phyloP scores from a whole-genome alignment of 2,329 filamentous ascomycete genomes.

The Neofusicoccum ribis region DNA sequence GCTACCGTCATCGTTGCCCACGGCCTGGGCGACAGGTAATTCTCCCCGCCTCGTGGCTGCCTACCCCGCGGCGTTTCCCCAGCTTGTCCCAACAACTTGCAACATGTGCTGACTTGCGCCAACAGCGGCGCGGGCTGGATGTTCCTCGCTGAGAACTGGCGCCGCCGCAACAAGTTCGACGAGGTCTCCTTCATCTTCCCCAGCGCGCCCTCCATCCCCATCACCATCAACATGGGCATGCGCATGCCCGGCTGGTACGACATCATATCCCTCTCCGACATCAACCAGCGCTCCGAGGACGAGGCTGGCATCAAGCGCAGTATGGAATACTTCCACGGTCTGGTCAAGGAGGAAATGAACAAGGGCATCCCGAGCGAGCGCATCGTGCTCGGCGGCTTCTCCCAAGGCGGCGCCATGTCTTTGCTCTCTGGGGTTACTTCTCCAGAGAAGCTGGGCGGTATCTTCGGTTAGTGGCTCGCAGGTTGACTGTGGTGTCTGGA shows the following conservation, averaged over 20 bases:
- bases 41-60: neutral
- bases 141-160: slow-evolving; percentile 83
- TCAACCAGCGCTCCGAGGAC: slow-evolving; percentile 57
- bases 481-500: neutral
- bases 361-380: slow-evolving; percentile 78
- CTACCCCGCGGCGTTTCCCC: neutral
- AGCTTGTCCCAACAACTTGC: no score
- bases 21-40: slow-evolving; percentile 76
- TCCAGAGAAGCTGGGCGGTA: slow-evolving; percentile 75
- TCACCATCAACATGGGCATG: slow-evolving; percentile 78
- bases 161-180: slow-evolving; percentile 73
- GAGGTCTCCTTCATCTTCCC: slow-evolving; percentile 95
- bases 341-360: slow-evolving; percentile 79
- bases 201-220: slow-evolving; percentile 82
- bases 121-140: slow-evolving; percentile 47
- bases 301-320: slow-evolving; percentile 72
- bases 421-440: slow-evolving; percentile 77
- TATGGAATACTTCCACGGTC: slow-evolving; percentile 71
- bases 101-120: neutral
- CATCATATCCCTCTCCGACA: slow-evolving; percentile 55
- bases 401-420: slow-evolving; percentile 84
- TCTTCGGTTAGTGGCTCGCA: slow-evolving; percentile 56
- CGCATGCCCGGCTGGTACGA: slow-evolving; percentile 88
- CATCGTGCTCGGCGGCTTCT: slow-evolving; percentile 84
- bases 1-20: slow-evolving; percentile 94